phyloP scores from a whole-genome alignment of 2,329 filamentous ascomycete species.

The Xylariaceae sp. region DNA sequence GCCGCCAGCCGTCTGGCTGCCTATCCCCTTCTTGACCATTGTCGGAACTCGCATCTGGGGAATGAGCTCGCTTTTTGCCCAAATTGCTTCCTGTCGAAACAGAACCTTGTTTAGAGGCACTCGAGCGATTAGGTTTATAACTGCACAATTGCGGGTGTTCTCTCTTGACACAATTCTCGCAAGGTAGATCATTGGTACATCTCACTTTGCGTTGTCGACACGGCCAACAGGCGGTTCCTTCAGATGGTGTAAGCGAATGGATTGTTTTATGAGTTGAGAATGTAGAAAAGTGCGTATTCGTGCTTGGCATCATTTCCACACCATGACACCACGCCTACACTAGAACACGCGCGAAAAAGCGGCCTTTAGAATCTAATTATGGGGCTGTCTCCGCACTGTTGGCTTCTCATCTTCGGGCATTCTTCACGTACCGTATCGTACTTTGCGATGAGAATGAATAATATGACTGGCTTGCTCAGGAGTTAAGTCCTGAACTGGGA shows the following conservation, averaged over 20 bases:
- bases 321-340: background rate
- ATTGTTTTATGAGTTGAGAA: slow-evolving; percentile 11
- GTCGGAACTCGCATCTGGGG: slow-evolving; percentile 48
- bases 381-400: slow-evolving; percentile 4
- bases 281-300: slow-evolving; percentile 1
- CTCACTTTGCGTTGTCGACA: slow-evolving; percentile 73
- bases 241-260: slow-evolving; percentile 29
- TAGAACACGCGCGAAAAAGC: background rate
- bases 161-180: slow-evolving; percentile 71
- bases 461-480: slow-evolving; percentile 72
- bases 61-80: slow-evolving; percentile 52
- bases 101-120: slow-evolving; percentile 45
- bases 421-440: slow-evolving; percentile 66
- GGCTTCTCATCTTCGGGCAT: background rate
- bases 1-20: slow-evolving; percentile 44
- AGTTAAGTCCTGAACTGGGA: slow-evolving; percentile 62
- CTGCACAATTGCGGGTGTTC: slow-evolving; percentile 70
- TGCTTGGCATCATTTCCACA: background rate
- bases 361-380: background rate
- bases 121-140: slow-evolving; percentile 67
- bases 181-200: slow-evolving; percentile 72
- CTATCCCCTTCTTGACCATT: slow-evolving; percentile 47
- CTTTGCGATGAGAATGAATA: slow-evolving; percentile 73
- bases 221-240: slow-evolving; percentile 71
- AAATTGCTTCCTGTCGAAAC: slow-evolving; percentile 38